Base-by-base conservation (phyloP, 1,139 yeast species). In the Meyerozyma athensensis region DNA sequence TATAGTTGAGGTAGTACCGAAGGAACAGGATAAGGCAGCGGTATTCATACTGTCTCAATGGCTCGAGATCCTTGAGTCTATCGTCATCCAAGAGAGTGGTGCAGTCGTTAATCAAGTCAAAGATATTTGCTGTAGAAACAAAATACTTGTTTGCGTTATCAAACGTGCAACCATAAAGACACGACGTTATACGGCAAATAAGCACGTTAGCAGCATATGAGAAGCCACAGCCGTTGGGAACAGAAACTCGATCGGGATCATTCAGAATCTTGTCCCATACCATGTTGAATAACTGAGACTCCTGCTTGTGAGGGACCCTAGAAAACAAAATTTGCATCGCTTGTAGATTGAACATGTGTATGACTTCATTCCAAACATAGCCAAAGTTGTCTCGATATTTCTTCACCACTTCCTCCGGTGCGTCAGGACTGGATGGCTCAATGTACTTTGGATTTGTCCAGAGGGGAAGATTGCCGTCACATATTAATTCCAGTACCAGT, bases 301-400 rank as follows among this genome's bases (percentile, higher is more conserved):
- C 20, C 7, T 28, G 20, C 14, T 28, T 12, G 20, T 28, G 20
- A 9, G 4, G 7, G 5, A 14, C 12, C n/a, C 13, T 28, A 10
- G 32, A 17, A 18, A 28, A 28, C 8, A 28, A 20, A 9, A 18
- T 17, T 18, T 16, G 32, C 40, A 66, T 59, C 0, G 60, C 46
- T 3, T 57, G 55, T 33, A 63, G 46, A 47, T 68, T 68, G n/a
- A 56, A 42, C 16, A 65, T 39, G 22, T 73, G 44, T 8, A 69
- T 44, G 13, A 64, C 36, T 31, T 65, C 69, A 23, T 53, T 48
- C 75, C 75, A 70, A 8, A 68, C 37, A 35, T 50, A 48, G 38
- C 70, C 58, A 14, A 67, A 40, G 39, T 65, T 68, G 3, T 63
- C 38, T 4, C 8, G 39, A 14, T 5, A 34, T 14, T 6, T 30